phyloP scores from a whole-genome alignment of 1,284 basidiomycete species.

The Rhodotorula sp. region DNA sequence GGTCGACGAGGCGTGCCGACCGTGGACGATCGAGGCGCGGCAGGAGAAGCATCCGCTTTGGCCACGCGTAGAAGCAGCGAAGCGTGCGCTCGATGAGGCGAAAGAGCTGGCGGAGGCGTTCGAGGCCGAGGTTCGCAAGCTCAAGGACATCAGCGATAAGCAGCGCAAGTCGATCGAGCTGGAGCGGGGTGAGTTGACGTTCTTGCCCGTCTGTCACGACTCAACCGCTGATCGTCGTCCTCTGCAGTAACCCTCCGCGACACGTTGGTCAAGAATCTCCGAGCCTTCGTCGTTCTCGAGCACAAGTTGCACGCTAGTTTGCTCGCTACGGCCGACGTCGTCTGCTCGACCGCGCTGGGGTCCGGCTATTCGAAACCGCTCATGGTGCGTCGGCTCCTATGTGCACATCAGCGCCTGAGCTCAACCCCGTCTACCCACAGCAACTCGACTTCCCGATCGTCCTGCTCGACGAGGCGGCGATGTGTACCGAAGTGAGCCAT shows the following conservation, averaged over 20 bases:
- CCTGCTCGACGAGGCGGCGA: constrained; percentile 90
- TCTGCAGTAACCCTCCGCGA: constrained; percentile 39
- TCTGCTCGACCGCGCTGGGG: constrained; percentile 49
- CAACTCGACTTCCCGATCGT: constrained; percentile 87
- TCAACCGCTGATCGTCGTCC: no score
- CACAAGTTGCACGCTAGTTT: constrained; percentile 48
- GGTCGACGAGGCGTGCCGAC: constrained; percentile 60
- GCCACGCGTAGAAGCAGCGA: constrained; percentile 52
- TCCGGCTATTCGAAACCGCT: constrained; percentile 38
- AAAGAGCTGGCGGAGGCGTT: constrained; percentile 26
- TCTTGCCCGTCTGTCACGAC: constrained; percentile 47
- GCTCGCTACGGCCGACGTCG: constrained; percentile 50
- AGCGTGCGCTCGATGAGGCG: constrained; percentile 46
- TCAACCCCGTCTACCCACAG: constrained; percentile 46
- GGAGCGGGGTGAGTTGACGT: constrained; percentile 40
- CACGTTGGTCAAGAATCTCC: constrained; percentile 42
- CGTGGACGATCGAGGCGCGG: constrained; percentile 63
- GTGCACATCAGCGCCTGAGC: constrained; percentile 30
- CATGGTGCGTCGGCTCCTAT: constrained; percentile 21
- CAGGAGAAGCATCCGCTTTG: constrained; percentile 53
- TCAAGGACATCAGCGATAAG: constrained; percentile 34
- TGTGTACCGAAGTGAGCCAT: constrained; percentile 73
- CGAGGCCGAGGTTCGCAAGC: constrained; percentile 20
- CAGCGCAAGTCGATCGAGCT: no score
- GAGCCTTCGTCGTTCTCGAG: constrained; percentile 44